A percentile compares a stretch with the other conserved stretches of the same genome.
phyloP scores from a whole-genome alignment of 441 rosid species.

The Erysimum cheiri region DNA sequence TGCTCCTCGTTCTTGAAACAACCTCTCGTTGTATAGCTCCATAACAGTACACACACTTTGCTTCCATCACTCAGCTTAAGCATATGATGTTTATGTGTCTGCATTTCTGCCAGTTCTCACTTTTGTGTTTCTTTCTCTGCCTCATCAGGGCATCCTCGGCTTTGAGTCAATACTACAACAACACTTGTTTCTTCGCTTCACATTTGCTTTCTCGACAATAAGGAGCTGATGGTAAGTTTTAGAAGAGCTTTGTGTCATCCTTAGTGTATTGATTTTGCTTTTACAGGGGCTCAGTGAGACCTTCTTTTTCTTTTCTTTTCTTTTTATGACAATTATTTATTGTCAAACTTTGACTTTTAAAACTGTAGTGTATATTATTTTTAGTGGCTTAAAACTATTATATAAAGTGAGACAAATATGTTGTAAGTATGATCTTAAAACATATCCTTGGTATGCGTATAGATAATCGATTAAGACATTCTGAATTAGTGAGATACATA shows the following conservation, averaged over 20 bases:
- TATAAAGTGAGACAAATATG: too few species aligned
- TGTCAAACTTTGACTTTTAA: neutral
- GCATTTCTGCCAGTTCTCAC: conserved; percentile 4
- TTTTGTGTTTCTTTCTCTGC: conserved; percentile 2
- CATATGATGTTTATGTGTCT: neutral
- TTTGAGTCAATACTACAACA: conserved; percentile 5
- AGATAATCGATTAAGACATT: conserved; percentile 7
- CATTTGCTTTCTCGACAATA: neutral
- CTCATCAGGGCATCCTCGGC: conserved; percentile 15
- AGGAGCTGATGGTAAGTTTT: conserved; percentile 21
- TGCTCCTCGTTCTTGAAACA: conserved; percentile 75
- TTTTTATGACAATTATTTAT: neutral
- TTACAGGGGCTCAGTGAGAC: conserved; percentile 5
- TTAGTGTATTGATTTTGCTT: conserved; percentile 1
- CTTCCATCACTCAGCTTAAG: neutral
- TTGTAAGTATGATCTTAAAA: too few species aligned
- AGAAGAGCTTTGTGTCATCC: conserved; percentile 18
- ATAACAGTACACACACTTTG: conserved; percentile 1
- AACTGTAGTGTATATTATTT: neutral
- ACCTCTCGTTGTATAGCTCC: conserved; percentile 19
- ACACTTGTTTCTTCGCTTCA: conserved; percentile 6
- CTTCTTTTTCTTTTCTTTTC: neutral
- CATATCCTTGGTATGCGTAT: neutral
- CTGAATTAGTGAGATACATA: neutral
- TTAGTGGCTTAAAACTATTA: neutral